Base-by-base conservation (phyloP, 805 yeast species). In the Saccharomycopsis schoenii region DNA sequence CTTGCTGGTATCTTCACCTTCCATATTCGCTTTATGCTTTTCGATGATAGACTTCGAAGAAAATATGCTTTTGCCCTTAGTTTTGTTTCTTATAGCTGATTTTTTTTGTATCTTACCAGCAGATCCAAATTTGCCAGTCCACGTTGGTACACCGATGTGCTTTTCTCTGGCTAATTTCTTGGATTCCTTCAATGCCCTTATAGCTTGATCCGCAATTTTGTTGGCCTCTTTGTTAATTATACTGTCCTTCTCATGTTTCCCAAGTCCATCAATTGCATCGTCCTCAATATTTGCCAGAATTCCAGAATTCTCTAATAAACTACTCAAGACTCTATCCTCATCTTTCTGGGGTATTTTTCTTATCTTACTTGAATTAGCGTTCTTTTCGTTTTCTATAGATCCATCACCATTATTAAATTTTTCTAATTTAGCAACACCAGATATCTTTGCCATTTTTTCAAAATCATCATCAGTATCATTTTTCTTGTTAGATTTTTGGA, bases 91-190 rank as follows among this genome's bases (percentile, higher is more conserved):
- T 12, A 41, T 41, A n/a, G 57, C 61, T 6, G 47, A 24, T 41
- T 61, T 58, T 54, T 57, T 61, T n/a, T 39, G 50, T 37, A 76
- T 72, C 65, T 77, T 80, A 1, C 97, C 97, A 0, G 97, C 97
- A 19, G 74, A 71, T 0, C 99, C 99, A 76, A 86, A 89, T 66
- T 82, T 82, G 0, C 99, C 99, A 0, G 99, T 93, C 96, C 97
- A 94, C 0, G 99, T 93, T 0, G 97, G 98, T 0, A 87, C 84
- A 4, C 96, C 96, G 37, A 92, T 76, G 29, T 75, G 73, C 25
- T 72, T 72, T 55, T 71, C 73, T 61, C 73, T 74, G 15, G 77
- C 76, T 11, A 68, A 69, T 55, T 65, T 72, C 47, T 76, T 68
- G 0, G 97, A 89, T 62, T 81, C 80, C 59, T 81, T 76, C 60